These are phyloP conservation scores for Monocercomonoides exilis DNA, from an alignment of 78 protist genomes.

Conservation along the genomic window DNA sequence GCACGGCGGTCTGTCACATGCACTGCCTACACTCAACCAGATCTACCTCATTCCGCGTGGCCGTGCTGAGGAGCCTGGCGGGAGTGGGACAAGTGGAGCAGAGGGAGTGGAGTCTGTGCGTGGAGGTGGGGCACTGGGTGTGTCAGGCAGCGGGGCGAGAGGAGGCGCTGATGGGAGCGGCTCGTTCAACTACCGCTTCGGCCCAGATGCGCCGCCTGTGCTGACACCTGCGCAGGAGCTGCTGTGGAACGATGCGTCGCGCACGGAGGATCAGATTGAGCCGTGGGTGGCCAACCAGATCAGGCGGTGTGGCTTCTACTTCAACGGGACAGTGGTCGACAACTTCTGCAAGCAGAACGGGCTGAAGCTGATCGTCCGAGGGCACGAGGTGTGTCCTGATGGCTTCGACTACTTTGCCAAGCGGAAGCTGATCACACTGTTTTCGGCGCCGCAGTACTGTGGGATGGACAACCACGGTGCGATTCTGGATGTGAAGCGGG, in stretches of 20 bases:
- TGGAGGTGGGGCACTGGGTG: too few relatives aligned
- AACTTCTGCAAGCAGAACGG: slow-evolving; percentile 27
- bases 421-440: slow-evolving; percentile 24
- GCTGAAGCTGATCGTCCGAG: slow-evolving; percentile 31
- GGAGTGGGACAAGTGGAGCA: too few relatives aligned
- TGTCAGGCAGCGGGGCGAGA: too few relatives aligned
- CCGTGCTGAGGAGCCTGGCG: background rate
- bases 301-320: slow-evolving; percentile 28
- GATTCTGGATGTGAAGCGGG: background rate
- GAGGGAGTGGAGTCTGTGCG: background rate
- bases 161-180: background rate
- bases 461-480: slow-evolving; percentile 6
- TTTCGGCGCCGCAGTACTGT: slow-evolving; percentile 38
- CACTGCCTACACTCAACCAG: slow-evolving; percentile 4
- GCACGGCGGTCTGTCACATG: slow-evolving; percentile 10
- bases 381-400: slow-evolving; percentile 30
- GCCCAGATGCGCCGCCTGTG: background rate
- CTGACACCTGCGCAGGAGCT: background rate
- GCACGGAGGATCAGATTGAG: background rate
- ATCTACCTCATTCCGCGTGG: background rate
- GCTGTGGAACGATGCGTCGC: slow-evolving; percentile 8
- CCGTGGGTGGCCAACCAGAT: background rate
- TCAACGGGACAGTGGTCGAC: slow-evolving; percentile 15
- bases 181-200: background rate
- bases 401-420: background rate